phyloP scores from a whole-genome alignment of 192 early-diverging fungal species.

The Coemansia interrupta region DNA sequence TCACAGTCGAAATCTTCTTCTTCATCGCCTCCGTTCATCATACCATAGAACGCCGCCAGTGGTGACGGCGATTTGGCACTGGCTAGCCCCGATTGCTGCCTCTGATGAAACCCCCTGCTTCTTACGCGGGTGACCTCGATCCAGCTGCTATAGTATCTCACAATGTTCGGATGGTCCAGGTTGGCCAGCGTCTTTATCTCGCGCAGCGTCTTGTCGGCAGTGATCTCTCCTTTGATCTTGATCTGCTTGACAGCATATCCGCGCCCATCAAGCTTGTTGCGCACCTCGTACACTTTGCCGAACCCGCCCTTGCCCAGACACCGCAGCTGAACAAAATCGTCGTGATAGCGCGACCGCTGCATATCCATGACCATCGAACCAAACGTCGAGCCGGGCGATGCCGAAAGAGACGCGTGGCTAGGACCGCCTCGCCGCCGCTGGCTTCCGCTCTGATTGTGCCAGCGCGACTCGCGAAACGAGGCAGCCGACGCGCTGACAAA shows the following conservation, averaged over 20 bases:
- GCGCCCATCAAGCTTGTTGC: constrained; percentile 83
- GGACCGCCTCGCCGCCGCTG: not conserved
- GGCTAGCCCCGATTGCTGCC: not conserved
- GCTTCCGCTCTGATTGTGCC: not conserved
- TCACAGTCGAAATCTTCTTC: constrained; percentile 3
- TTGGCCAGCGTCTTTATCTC: constrained; percentile 88
- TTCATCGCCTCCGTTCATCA: constrained; percentile 21
- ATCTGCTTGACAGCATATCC: constrained; percentile 93
- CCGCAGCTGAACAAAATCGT: constrained; percentile 78
- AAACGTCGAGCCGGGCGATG: constrained; percentile 2
- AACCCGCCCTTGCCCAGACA: constrained; percentile 90
- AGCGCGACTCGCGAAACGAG: constrained; percentile 3
- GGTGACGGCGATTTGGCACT: constrained; percentile 7
- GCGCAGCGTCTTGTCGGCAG: constrained; percentile 72
- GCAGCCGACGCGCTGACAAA: constrained; percentile 2
- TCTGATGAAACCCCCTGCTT: constrained; percentile 1
- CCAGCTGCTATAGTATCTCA: constrained; percentile 92
- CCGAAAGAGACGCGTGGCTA: not conserved
- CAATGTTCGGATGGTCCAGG: constrained; percentile 84
- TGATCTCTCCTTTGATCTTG: constrained; percentile 57
- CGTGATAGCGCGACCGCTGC: constrained; percentile 62
- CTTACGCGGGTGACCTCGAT: constrained; percentile 63
- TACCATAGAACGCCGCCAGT: not conserved
- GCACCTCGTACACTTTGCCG: constrained; percentile 77
- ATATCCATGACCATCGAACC: constrained; percentile 42